phyloP scores from a whole-genome alignment of 164 flowering plant species.

The Magnolia officinalis region DNA sequence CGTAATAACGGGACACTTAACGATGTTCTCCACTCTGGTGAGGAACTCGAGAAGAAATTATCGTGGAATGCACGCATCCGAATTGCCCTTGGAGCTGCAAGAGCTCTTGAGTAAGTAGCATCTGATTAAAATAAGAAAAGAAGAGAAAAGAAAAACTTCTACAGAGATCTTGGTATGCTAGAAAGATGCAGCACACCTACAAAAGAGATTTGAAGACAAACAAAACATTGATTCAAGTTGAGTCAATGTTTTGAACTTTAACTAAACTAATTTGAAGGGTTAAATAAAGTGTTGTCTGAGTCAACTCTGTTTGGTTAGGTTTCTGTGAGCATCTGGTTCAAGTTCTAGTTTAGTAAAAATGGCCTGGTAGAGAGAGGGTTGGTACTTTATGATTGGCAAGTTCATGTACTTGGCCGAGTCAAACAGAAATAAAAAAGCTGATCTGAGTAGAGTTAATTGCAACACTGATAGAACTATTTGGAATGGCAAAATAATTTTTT shows the following conservation, averaged over 20 bases:
- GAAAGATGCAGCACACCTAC: not conserved
- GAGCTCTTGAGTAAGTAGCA: constrained; percentile 83
- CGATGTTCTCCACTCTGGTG: constrained; percentile 70
- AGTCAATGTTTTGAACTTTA: not conserved
- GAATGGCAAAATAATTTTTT: not conserved
- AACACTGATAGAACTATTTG: too few species aligned
- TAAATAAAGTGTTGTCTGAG: not conserved
- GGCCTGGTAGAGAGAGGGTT: too few species aligned
- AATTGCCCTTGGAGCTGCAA: constrained; percentile 94
- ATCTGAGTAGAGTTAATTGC: too few species aligned
- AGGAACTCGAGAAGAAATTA: constrained; percentile 48
- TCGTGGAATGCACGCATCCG: constrained; percentile 80
- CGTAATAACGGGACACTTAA: constrained; percentile 77
- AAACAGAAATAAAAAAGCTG: too few species aligned
- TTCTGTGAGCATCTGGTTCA: too few species aligned
- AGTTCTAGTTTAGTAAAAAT: too few species aligned
- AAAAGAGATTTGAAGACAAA: not conserved
- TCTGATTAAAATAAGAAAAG: too few species aligned
- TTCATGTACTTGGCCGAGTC: too few species aligned
- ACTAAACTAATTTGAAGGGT: not conserved
- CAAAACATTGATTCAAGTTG: not conserved
- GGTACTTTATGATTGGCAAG: too few species aligned
- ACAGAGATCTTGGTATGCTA: not conserved
- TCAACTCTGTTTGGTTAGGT: too few species aligned
- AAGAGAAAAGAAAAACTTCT: not conserved